phyloP scores from a whole-genome alignment of 148 eudicot genomes.

The Linanthus parryae region DNA sequence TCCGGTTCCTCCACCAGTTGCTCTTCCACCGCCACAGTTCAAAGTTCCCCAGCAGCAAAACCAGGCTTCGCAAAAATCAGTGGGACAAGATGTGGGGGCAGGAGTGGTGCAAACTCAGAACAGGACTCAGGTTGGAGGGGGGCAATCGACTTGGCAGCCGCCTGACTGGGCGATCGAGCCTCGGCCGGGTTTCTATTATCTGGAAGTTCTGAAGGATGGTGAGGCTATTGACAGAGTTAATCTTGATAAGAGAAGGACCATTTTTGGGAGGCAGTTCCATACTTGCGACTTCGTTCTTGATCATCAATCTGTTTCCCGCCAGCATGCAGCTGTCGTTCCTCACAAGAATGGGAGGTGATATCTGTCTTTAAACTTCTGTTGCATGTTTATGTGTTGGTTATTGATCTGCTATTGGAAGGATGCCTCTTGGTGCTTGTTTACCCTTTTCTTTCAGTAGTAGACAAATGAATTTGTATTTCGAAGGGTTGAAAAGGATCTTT shows the following conservation, averaged over 20 bases:
- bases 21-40: slow-evolving; percentile 12
- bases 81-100: slow-evolving; percentile 24
- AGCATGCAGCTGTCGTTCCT: slow-evolving; percentile 94
- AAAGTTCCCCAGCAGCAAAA: slow-evolving; percentile 21
- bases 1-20: slow-evolving; percentile 22
- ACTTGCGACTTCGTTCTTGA: slow-evolving; percentile 96
- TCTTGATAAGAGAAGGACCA: slow-evolving; percentile 67
- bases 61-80: slow-evolving; percentile 27
- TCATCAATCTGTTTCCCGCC: slow-evolving; percentile 96
- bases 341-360: slow-evolving; percentile 87
- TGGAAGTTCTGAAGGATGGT: slow-evolving; percentile 88
- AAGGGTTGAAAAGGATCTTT: too few species aligned
- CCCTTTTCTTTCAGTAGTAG: too few species aligned
- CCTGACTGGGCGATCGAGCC: slow-evolving; percentile 99
- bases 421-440: neutral
- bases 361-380: too few species aligned
- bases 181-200: slow-evolving; percentile 74
- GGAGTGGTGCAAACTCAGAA: slow-evolving; percentile 29
- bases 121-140: slow-evolving; percentile 71
- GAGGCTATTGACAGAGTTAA: slow-evolving; percentile 58
- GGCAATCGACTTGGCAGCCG: slow-evolving; percentile 91
- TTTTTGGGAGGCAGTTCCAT: slow-evolving; percentile 87
- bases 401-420: neutral
- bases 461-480: too few species aligned
- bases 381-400: neutral